Base-by-base conservation (phyloP, 768 basidiomycete genomes). In the Suillus fuscotomentosus region DNA sequence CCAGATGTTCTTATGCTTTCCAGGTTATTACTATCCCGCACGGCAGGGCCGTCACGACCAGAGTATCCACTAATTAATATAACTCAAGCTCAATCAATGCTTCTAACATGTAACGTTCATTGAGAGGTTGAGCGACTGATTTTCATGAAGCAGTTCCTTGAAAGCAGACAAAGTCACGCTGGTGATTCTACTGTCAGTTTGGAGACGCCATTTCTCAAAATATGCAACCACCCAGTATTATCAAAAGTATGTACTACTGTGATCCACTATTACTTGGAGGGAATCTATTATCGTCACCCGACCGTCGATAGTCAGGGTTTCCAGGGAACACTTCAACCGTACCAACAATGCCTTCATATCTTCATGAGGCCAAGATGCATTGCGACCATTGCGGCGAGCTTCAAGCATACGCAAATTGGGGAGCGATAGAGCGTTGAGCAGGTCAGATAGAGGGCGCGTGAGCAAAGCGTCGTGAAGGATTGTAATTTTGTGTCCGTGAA, bases 241-340 rank as follows among this genome's bases (percentile, higher is more conserved):
- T 36, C 20, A 20, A 7, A 54, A 36, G 11, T 13, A 36, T 34
- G 11, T 36, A 7, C 31, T 20, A n/a, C n/a, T n/a, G n/a, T n/a
- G n/a, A n/a, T n/a, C n/a, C n/a, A n/a, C n/a, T n/a, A n/a, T n/a
- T n/a, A 59, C 27, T 38, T 65, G 64, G 47, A 72, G 55, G n/a
- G 68, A 73, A 59, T 70, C 68, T 22, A 42, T 71, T 10, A 65
- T 62, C 39, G 57, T 55, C 56, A 57, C 62, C 15, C 63, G 63
- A 22, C 63, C 20, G 1, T 65, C 67, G 8, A 71, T 54, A 39
- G 66, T 66, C 38, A 72, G 66, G 22, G 34, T 67, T 64, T 70
- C 64, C 9, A 72, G 63, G 17, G 68, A 68, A 41, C 72, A 73
- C 22, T 4, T 13, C 17, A 72, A 72, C 1, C 71, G 70, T 43